Percentiles rank a stretch among this genome's conserved stretches.
phyloP scores from a whole-genome alignment of 2,329 filamentous ascomycete species.

The Arthroderma uncinatum region DNA sequence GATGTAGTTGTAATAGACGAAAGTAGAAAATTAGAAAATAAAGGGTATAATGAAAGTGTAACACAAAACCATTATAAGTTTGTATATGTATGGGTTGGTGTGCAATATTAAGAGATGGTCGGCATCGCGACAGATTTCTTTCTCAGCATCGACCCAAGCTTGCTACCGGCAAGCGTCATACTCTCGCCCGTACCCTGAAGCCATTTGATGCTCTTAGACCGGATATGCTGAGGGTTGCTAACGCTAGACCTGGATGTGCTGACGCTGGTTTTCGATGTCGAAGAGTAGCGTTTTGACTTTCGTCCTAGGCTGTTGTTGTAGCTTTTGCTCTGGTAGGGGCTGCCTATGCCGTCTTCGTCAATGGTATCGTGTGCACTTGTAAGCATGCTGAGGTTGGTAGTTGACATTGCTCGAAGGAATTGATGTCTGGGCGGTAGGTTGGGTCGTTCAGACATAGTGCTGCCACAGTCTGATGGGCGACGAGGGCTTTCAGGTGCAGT shows the following conservation, averaged over 20 bases:
- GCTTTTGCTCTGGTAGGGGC: background rate
- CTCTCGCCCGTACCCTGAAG: conserved; percentile 9
- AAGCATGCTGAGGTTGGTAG: conserved; percentile 8
- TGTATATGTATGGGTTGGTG: background rate
- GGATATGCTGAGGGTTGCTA: conserved; percentile 2
- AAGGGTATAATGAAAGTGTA: background rate
- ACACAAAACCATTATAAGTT: background rate
- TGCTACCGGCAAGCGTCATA: conserved; percentile 12
- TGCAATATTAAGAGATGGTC: background rate
- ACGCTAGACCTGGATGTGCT: background rate
- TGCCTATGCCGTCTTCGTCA: background rate
- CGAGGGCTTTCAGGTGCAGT: background rate
- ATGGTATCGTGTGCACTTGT: background rate
- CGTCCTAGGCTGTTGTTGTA: background rate
- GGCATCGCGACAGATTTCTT: conserved; percentile 6
- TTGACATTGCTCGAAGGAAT: conserved; percentile 6
- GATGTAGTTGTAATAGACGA: background rate
- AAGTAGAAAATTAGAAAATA: background rate
- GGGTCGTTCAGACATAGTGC: background rate
- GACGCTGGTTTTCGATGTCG: background rate
- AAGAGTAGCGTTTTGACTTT: background rate
- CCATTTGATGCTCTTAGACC: conserved; percentile 15
- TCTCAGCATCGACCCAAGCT: conserved; percentile 15
- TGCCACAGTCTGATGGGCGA: conserved; percentile 7
- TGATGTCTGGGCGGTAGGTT: background rate